Percentiles rank a stretch among this genome's conserved stretches.
These are phyloP conservation scores for Sapria himalayana DNA, from an alignment of 345 rosid genomes.

Conservation along the genomic window DNA sequence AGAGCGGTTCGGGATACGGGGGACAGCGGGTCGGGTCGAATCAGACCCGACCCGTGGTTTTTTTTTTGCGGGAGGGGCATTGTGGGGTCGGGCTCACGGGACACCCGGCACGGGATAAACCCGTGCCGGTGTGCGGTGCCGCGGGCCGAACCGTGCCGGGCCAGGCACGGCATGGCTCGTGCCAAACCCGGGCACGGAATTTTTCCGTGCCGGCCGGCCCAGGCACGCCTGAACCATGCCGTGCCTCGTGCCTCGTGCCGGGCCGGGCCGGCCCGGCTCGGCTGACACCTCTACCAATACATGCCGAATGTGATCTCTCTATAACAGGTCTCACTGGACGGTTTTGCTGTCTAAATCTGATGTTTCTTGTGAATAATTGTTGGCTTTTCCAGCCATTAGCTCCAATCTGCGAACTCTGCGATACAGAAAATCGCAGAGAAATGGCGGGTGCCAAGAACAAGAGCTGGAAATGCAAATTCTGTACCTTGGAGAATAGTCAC, in stretches of 20 bases:
- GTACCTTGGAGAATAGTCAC: constrained; percentile 44
- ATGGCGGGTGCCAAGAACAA: constrained; percentile 21
- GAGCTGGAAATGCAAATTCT: constrained; percentile 55
- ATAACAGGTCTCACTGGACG: not conserved
- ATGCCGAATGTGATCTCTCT: not conserved
- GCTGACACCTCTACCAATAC: not conserved
- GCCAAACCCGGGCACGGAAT: not conserved
- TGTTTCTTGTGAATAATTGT: not conserved
- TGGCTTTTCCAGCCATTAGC: constrained; percentile 34
- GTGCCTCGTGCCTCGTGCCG: too few relatives aligned
- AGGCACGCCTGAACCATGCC: too few relatives aligned
- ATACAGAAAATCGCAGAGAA: constrained; percentile 27
- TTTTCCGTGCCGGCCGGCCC: not conserved
- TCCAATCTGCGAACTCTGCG: constrained; percentile 46
- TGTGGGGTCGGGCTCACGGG: too few relatives aligned
- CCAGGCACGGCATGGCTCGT: too few relatives aligned
- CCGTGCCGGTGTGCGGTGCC: too few relatives aligned
- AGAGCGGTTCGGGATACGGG: too few relatives aligned
- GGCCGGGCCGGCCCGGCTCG: too few relatives aligned
- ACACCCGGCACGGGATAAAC: too few relatives aligned
- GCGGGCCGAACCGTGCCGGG: too few relatives aligned
- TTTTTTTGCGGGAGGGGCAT: too few relatives aligned
- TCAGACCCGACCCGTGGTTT: too few relatives aligned
- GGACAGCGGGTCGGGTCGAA: too few relatives aligned
- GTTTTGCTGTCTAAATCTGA: not conserved